A percentile compares a stretch with the other conserved stretches of the same genome.
phyloP scores from a whole-genome alignment of 805 yeast genomes.

The Metschnikowia gelsemii region DNA sequence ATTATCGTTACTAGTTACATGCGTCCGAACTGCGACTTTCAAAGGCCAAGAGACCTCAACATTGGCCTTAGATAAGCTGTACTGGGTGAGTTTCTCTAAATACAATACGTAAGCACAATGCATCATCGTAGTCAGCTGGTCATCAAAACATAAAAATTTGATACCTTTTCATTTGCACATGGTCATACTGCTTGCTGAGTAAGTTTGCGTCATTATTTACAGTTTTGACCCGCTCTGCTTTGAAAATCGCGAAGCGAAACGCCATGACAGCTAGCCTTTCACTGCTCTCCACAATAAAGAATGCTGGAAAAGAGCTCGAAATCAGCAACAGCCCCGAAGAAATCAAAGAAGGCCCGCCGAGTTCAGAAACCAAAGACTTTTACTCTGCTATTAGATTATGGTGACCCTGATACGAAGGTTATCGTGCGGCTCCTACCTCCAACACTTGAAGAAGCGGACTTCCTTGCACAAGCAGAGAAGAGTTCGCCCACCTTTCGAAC shows the following conservation, averaged over 20 bases:
- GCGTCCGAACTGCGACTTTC: no score
- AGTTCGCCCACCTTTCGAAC: conserved; percentile 2
- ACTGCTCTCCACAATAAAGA: neutral
- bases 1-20: no score
- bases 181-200: neutral
- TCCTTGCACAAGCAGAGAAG: conserved; percentile 24
- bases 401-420: conserved; percentile 19
- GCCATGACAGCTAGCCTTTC: neutral
- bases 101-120: no score
- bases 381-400: conserved; percentile 14
- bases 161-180: neutral
- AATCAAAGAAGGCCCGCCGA: conserved; percentile 3
- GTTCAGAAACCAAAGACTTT: neutral
- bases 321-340: neutral
- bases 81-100: no score
- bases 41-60: no score
- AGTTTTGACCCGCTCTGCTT: neutral
- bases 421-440: conserved; percentile 27
- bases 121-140: no score
- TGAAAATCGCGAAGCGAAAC: conserved; percentile 3
- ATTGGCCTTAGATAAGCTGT: no score
- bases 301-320: conserved; percentile 3
- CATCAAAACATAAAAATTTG: no score
- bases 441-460: conserved; percentile 16
- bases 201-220: neutral